A percentile compares a stretch with the other conserved stretches of the same genome.
phyloP scores from a whole-genome alignment of 805 yeast genomes.

The Candida krabiensis region DNA sequence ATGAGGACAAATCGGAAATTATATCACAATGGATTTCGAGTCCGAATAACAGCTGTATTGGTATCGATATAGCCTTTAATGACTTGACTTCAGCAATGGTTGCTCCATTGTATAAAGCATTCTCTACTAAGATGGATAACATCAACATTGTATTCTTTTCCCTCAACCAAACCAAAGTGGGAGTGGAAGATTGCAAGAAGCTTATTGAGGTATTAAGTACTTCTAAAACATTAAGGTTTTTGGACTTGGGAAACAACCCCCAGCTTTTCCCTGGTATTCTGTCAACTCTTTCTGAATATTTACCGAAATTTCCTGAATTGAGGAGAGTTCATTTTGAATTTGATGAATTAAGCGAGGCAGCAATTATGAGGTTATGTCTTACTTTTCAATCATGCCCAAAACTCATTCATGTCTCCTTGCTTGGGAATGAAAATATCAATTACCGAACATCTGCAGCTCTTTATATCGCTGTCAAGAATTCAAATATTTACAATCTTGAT shows the following conservation, averaged over 20 bases:
- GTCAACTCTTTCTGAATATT: constrained; percentile 40
- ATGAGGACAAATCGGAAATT: constrained; percentile 38
- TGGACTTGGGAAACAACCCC: constrained; percentile 55
- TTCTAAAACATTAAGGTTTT: constrained; percentile 43
- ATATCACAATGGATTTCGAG: constrained; percentile 49
- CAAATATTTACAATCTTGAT: constrained; percentile 52
- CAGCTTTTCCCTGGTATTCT: constrained; percentile 51
- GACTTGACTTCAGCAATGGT: constrained; percentile 49
- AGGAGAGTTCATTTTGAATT: constrained; percentile 56
- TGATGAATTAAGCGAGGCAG: constrained; percentile 46
- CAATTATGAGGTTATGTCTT: constrained; percentile 48
- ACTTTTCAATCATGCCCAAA: constrained; percentile 48
- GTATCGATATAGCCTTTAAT: constrained; percentile 57
- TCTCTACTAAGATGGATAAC: constrained; percentile 27
- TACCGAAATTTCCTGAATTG: constrained; percentile 46
- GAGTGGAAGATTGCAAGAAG: constrained; percentile 38
- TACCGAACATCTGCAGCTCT: constrained; percentile 46
- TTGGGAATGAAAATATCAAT: constrained; percentile 50
- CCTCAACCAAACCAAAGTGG: constrained; percentile 49
- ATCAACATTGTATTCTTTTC: constrained; percentile 49
- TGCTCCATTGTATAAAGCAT: constrained; percentile 44
- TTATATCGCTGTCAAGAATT: constrained; percentile 49
- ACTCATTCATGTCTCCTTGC: constrained; percentile 51
- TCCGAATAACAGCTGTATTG: constrained; percentile 46
- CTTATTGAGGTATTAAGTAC: constrained; percentile 38